Evolutionary conservation across 768 basidiomycete genomes (phyloP).

Genomic region (Chlorophyllum brunneum): DNA sequence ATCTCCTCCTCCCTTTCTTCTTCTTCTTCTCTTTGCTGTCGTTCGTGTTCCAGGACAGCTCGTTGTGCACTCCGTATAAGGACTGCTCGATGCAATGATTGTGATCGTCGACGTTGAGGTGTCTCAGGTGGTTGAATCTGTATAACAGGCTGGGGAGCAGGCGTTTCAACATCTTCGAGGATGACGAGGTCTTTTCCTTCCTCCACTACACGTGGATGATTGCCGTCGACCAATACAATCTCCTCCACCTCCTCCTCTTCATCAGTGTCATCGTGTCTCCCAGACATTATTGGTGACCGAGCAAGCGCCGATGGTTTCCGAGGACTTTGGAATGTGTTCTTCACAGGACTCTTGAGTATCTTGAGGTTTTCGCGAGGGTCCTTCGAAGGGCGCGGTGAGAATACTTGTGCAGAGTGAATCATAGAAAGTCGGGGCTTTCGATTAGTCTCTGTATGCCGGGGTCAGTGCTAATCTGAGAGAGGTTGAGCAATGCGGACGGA

Average conservation of each 20-base stretch:
- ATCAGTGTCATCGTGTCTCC: constrained; percentile 4
- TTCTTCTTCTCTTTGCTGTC: constrained; percentile 46
- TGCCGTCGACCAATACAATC: constrained; percentile 61
- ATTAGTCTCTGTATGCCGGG: constrained; percentile 26
- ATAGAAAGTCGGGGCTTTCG: constrained; percentile 66
- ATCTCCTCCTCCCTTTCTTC: constrained; percentile 49
- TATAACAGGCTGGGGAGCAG: constrained; percentile 17
- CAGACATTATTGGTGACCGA: constrained; percentile 16
- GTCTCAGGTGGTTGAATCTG: constrained; percentile 26
- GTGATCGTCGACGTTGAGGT: constrained; percentile 31
- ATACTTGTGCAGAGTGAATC: constrained; percentile 72
- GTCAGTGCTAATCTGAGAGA: too few species aligned
- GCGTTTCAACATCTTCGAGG: constrained; percentile 56
- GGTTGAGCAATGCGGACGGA: too few species aligned
- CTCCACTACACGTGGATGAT: constrained; percentile 63
- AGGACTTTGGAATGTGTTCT: constrained; percentile 31
- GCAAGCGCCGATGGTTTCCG: constrained; percentile 23
- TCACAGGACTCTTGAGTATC: constrained; percentile 57
- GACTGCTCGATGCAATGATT: constrained; percentile 62
- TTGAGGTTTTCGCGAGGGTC: constrained; percentile 63
- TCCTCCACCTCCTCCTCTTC: constrained; percentile 38
- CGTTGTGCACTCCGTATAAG: constrained; percentile 68
- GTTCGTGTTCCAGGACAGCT: constrained; percentile 47
- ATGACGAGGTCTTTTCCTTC: constrained; percentile 71
- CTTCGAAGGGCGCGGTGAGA: constrained; percentile 57